These are phyloP conservation scores for Fraxinus ornus DNA, from an alignment of 305 asterid species.

Conservation along the genomic window DNA sequence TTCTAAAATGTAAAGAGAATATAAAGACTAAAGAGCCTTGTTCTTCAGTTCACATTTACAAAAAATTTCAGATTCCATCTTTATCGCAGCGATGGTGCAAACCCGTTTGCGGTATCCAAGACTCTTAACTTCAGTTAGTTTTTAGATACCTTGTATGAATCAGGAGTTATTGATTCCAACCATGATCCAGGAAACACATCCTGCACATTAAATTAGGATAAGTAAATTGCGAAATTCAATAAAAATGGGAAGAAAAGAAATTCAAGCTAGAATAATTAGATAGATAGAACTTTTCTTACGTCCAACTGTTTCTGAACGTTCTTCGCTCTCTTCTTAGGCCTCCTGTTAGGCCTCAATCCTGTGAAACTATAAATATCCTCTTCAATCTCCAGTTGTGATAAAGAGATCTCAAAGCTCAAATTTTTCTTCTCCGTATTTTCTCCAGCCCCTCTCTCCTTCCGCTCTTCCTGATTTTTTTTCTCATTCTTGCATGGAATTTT, in stretches of 20 bases:
- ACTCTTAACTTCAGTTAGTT: background rate
- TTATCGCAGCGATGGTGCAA: background rate
- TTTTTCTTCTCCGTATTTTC: slow-evolving; percentile 28
- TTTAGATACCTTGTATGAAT: background rate
- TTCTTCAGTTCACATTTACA: slow-evolving; percentile 34
- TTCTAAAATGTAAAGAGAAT: slow-evolving; percentile 9
- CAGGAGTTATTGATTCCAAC: slow-evolving; percentile 11
- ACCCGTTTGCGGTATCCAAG: background rate
- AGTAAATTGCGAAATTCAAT: background rate
- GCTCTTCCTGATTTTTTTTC: slow-evolving; percentile 31
- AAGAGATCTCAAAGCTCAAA: background rate
- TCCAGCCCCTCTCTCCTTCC: slow-evolving; percentile 26
- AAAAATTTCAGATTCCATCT: slow-evolving; percentile 25
- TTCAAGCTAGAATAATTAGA: background rate
- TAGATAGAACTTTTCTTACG: background rate
- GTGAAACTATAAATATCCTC: background rate
- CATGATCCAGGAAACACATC: slow-evolving; percentile 16
- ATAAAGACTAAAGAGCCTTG: slow-evolving; percentile 16
- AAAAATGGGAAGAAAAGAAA: background rate
- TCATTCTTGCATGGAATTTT: slow-evolving; percentile 42
- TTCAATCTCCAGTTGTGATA: background rate
- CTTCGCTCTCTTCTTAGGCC: slow-evolving; percentile 19
- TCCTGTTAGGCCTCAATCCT: background rate
- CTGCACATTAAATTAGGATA: background rate
- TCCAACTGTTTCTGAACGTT: background rate